These are phyloP conservation scores for Corylus avellana DNA, from an alignment of 306 rosid genomes.

Conservation along the genomic window DNA sequence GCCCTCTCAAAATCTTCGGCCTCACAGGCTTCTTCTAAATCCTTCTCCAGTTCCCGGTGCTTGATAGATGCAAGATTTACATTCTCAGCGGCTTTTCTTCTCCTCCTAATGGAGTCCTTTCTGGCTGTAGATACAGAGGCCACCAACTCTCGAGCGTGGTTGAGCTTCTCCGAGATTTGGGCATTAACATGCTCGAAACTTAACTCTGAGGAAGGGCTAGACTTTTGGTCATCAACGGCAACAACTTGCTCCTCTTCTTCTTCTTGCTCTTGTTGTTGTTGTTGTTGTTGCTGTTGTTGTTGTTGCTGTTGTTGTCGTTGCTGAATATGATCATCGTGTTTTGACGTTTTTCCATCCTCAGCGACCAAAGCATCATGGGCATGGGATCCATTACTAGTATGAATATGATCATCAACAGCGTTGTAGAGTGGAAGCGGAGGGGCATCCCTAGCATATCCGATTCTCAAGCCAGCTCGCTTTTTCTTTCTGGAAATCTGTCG, in stretches of 20 bases:
- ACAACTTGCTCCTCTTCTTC: background rate
- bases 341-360: background rate
- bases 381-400: background rate
- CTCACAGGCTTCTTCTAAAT: constrained; percentile 76
- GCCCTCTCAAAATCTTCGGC: constrained; percentile 85
- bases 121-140: constrained; percentile 51
- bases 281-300: background rate
- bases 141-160: constrained; percentile 45
- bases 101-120: constrained; percentile 58
- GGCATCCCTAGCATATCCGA: constrained; percentile 67
- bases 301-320: background rate
- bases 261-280: background rate
- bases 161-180: constrained; percentile 52
- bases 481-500: constrained; percentile 55
- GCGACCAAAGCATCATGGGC: background rate
- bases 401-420: background rate
- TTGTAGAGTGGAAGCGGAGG: background rate
- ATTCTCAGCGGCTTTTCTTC: constrained; percentile 49
- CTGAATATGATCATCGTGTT: background rate
- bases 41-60: constrained; percentile 55
- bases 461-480: constrained; percentile 63
- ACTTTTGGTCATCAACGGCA: constrained; percentile 7
- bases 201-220: constrained; percentile 30
- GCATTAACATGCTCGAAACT: constrained; percentile 41
- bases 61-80: constrained; percentile 44